Conservation (phyloP, 495 filamentous ascomycete genomes). For the Pyronema domesticum region DNA sequence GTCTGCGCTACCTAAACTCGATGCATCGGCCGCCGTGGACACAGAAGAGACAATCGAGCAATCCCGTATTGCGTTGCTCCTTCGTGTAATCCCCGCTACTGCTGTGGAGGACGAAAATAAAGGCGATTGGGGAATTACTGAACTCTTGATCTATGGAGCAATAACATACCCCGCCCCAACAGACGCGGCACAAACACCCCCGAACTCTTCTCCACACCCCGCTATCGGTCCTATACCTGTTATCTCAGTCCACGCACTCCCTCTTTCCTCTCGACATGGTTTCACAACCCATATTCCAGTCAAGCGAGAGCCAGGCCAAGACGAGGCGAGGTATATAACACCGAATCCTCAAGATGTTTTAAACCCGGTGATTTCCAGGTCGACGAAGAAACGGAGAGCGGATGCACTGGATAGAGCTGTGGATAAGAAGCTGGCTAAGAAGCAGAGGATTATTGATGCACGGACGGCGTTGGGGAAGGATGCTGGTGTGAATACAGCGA, state of each 20-base stretch:
- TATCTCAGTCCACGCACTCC: conserved; percentile 19
- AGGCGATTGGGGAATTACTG: conserved; percentile 19
- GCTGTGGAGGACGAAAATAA: not conserved
- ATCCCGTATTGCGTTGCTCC: conserved; percentile 16
- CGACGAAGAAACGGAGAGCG: conserved; percentile 18
- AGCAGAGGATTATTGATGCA: not conserved
- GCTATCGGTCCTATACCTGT: conserved; percentile 3
- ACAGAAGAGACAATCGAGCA: conserved; percentile 14
- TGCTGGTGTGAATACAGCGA: not conserved
- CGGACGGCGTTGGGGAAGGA: not conserved
- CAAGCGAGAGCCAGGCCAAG: conserved; percentile 2
- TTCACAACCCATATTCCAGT: conserved; percentile 13
- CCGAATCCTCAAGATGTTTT: conserved; percentile 21
- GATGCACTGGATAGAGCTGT: conserved; percentile 19
- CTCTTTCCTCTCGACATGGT: conserved; percentile 18
- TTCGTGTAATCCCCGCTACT: conserved; percentile 6
- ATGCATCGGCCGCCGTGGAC: conserved; percentile 1
- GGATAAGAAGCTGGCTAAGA: conserved; percentile 9
- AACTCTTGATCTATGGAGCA: conserved; percentile 21
- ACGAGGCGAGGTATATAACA: conserved; percentile 13
- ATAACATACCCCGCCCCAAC: conserved; percentile 8
- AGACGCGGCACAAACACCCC: conserved; percentile 10
- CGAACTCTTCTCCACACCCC: conserved; percentile 15
- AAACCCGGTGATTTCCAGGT: conserved; percentile 18
- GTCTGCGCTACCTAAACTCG: conserved; percentile 9